These are phyloP conservation scores for Gentiana dahurica DNA, from an alignment of 257 asterid genomes.

Conservation along the genomic window DNA sequence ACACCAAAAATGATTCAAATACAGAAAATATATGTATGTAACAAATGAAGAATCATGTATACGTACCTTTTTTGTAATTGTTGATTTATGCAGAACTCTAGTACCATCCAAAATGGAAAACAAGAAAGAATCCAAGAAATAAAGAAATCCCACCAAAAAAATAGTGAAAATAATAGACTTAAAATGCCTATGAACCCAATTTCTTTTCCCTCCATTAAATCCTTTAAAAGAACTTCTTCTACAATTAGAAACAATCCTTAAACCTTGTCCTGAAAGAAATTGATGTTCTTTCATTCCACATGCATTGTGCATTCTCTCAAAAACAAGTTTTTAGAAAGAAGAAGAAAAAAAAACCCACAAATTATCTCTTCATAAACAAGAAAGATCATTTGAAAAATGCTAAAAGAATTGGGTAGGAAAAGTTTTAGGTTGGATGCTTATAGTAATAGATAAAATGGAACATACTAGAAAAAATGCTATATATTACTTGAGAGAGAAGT, in stretches of 20 bases:
- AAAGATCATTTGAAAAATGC: slow-evolving; percentile 13
- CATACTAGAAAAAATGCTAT: slow-evolving; percentile 21
- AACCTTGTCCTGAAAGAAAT: slow-evolving; percentile 25
- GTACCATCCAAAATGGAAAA: slow-evolving; percentile 40
- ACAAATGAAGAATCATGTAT: not conserved
- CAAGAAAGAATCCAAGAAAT: slow-evolving; percentile 49
- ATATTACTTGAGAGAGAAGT: slow-evolving; percentile 43
- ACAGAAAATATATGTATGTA: not conserved
- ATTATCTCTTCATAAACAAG: slow-evolving; percentile 2
- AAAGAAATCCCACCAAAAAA: slow-evolving; percentile 38
- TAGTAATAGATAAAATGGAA: slow-evolving; percentile 27
- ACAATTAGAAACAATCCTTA: slow-evolving; percentile 32
- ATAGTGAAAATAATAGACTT: slow-evolving; percentile 41
- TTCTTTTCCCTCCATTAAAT: slow-evolving; percentile 36
- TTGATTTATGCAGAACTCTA: slow-evolving; percentile 19
- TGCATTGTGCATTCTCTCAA: slow-evolving; percentile 22
- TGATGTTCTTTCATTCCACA: slow-evolving; percentile 28
- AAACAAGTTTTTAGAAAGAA: slow-evolving; percentile 24
- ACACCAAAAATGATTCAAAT: no score
- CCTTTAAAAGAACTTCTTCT: slow-evolving; percentile 38
- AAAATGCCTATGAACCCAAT: slow-evolving; percentile 43
- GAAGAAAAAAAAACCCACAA: slow-evolving; percentile 1
- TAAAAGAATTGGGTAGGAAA: not conserved
- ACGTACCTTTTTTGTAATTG: slow-evolving; percentile 30
- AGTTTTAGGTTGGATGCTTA: not conserved